A percentile compares a stretch with the other conserved stretches of the same genome.
phyloP scores from a whole-genome alignment of 192 early-diverging fungal genomes.

The Glomus cerebriforme region DNA sequence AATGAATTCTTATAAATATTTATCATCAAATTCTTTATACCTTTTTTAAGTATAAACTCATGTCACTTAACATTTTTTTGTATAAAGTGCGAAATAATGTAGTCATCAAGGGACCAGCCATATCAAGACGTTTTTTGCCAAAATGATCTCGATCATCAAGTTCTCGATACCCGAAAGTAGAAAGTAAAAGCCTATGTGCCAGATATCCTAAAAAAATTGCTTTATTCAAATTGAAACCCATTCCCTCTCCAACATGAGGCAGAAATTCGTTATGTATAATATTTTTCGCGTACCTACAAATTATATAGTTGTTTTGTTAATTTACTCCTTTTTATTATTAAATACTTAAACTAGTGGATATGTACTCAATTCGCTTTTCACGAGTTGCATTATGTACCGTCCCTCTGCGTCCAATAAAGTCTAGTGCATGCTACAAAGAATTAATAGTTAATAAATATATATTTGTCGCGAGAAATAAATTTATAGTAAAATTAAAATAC shows the following conservation, averaged over 20 bases:
- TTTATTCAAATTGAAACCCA: conserved; percentile 85
- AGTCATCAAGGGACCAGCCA: conserved; percentile 90
- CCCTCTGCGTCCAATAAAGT: conserved; percentile 92
- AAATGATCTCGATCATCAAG: conserved; percentile 99
- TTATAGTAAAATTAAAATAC: conserved; percentile 28
- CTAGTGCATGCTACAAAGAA: background rate
- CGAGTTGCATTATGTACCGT: conserved; percentile 75
- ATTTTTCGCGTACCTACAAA: conserved; percentile 72
- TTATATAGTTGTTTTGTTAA: background rate
- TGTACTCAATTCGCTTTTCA: conserved; percentile 85
- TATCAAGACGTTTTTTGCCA: conserved; percentile 97
- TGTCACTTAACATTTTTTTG: conserved; percentile 87
- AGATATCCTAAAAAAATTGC: conserved; percentile 99
- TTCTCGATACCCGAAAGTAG: conserved; percentile 85
- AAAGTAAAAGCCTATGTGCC: conserved; percentile 90
- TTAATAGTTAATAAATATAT: no score
- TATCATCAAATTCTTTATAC: conserved; percentile 36
- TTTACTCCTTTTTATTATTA: background rate
- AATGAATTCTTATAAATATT: background rate
- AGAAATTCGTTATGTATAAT: conserved; percentile 97
- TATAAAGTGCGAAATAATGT: conserved; percentile 91
- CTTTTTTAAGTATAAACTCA: conserved; percentile 82
- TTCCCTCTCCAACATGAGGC: conserved; percentile 88
- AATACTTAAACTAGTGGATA: background rate
- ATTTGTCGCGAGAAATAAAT: background rate